phyloP scores from a whole-genome alignment of 345 rosid genomes.

The Aquilaria sinensis region DNA sequence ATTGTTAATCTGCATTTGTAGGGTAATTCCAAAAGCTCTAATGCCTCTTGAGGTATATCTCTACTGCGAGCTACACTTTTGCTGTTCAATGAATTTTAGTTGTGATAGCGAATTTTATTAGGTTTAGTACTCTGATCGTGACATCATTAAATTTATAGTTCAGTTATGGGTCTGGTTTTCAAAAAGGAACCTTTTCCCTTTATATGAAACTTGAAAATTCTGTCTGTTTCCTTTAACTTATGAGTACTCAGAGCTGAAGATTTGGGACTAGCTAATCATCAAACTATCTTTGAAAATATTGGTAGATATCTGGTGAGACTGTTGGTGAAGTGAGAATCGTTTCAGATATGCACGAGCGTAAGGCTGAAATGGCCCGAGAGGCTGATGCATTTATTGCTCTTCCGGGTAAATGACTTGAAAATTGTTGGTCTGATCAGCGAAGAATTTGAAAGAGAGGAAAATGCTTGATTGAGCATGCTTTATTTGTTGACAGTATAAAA shows the following conservation, averaged over 20 bases:
- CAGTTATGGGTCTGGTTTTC: too few species aligned
- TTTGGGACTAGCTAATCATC: slow-evolving; percentile 9
- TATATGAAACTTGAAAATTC: not conserved
- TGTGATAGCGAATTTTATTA: too few species aligned
- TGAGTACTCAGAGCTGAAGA: not conserved
- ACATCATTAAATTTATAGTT: not conserved
- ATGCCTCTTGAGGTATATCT: slow-evolving; percentile 85
- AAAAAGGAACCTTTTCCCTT: too few species aligned
- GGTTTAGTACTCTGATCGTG: slow-evolving; percentile 1
- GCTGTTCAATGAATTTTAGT: not conserved
- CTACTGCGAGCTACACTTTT: slow-evolving; percentile 7
- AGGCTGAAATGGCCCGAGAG: slow-evolving; percentile 97
- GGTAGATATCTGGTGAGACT: slow-evolving; percentile 83
- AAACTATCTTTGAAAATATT: not conserved
- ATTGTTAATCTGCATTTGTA: slow-evolving; percentile 32
- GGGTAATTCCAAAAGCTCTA: slow-evolving; percentile 91
- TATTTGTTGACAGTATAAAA: not conserved
- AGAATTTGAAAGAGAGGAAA: slow-evolving; percentile 6
- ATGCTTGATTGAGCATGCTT: not conserved
- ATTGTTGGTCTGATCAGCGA: not conserved
- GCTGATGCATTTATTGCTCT: slow-evolving; percentile 95
- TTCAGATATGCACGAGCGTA: slow-evolving; percentile 91
- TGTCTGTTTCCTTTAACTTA: slow-evolving; percentile 1
- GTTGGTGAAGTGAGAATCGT: slow-evolving; percentile 85
- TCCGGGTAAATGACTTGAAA: slow-evolving; percentile 51